Evolutionary conservation across 371 early-diverging fungal genomes (phyloP).

Genomic region (Mucor lusitanicus): DNA sequence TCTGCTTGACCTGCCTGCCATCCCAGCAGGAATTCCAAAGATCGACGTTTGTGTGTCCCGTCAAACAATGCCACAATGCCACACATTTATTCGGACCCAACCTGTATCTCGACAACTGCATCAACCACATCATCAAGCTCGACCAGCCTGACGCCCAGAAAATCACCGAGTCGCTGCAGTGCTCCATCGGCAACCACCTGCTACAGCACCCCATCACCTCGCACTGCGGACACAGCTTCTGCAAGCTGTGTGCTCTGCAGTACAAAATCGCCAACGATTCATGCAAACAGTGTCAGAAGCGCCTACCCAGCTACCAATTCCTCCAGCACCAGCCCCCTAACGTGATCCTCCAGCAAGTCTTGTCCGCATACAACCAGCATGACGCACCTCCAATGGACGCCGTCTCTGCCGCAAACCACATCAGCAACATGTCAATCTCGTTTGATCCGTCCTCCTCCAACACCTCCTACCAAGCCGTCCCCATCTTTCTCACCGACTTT

Average conservation of each 20-base stretch:
- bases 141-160: background rate
- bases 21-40: constrained; percentile 10
- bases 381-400: background rate
- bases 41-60: constrained; percentile 36
- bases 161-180: constrained; percentile 47
- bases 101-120: constrained; percentile 1
- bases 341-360: background rate
- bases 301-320: constrained; percentile 30
- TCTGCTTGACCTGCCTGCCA: constrained; percentile 44
- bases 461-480: constrained; percentile 2
- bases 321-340: constrained; percentile 25
- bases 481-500: constrained; percentile 11
- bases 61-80: constrained; percentile 19
- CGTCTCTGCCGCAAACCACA: background rate
- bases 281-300: constrained; percentile 25
- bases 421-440: constrained; percentile 5
- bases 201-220: constrained; percentile 64
- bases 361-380: background rate
- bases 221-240: constrained; percentile 74
- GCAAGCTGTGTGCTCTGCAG: constrained; percentile 55
- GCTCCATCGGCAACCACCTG: constrained; percentile 57
- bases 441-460: background rate
- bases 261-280: constrained; percentile 17
- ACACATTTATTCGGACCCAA: constrained; percentile 38
- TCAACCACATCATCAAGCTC: background rate